Conservation (phyloP, 805 yeast genomes). For the Sungouiozyma intestinalis region DNA sequence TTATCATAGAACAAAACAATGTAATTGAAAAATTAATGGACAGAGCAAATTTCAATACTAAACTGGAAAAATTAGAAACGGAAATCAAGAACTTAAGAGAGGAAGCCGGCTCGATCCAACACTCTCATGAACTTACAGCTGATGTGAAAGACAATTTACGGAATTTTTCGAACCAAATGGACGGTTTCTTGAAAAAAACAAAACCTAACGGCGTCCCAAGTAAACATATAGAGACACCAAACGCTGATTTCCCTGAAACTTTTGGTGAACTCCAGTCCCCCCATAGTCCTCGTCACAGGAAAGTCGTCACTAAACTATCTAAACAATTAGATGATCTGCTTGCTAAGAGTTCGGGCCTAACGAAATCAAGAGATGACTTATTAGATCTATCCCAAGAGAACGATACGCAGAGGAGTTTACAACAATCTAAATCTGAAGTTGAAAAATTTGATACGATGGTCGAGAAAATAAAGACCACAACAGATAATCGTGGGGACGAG, state of each 20-base stretch:
- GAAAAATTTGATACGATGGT: background rate
- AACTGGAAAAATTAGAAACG: slow-evolving; percentile 38
- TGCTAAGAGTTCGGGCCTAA: slow-evolving; percentile 35
- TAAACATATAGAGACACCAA: background rate
- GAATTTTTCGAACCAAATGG: slow-evolving; percentile 22
- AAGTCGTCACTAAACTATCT: slow-evolving; percentile 36
- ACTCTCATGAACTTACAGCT: slow-evolving; percentile 24
- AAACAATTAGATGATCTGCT: slow-evolving; percentile 47
- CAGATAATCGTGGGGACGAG: background rate
- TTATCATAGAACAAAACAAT: slow-evolving; percentile 44
- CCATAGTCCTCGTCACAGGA: slow-evolving; percentile 15
- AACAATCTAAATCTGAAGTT: background rate
- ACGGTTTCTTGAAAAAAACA: slow-evolving; percentile 21
- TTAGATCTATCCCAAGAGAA: slow-evolving; percentile 7
- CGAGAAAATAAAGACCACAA: background rate
- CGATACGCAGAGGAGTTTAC: background rate
- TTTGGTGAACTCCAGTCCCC: slow-evolving; percentile 6
- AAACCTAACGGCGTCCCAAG: slow-evolving; percentile 10
- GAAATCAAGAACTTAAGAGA: slow-evolving; percentile 35
- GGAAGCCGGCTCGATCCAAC: slow-evolving; percentile 35
- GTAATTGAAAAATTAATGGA: slow-evolving; percentile 36
- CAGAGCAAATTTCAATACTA: slow-evolving; percentile 36
- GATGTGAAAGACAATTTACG: slow-evolving; percentile 25
- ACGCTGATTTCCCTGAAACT: background rate
- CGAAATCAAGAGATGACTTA: slow-evolving; percentile 26